These are phyloP conservation scores for Daldinia childiae DNA, from an alignment of 495 filamentous ascomycete species.

Conservation along the genomic window DNA sequence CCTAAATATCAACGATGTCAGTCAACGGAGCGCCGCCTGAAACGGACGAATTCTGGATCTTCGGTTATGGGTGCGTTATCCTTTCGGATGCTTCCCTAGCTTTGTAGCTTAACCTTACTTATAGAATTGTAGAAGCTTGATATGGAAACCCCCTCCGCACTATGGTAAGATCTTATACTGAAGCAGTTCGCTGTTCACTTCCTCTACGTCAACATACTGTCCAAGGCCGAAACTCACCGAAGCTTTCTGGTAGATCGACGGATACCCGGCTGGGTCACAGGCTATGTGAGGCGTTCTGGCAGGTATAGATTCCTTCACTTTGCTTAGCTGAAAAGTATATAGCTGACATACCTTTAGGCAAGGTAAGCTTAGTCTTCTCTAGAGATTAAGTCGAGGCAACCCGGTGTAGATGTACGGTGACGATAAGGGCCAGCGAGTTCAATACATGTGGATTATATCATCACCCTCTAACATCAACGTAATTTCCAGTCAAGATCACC, in stretches of 20 bases:
- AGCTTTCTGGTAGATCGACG: constrained; percentile 68
- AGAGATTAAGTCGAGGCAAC: constrained; percentile 7
- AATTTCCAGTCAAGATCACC: constrained; percentile 83
- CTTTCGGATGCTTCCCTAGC: constrained; percentile 33
- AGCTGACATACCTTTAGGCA: constrained; percentile 55
- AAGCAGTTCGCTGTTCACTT: neutral
- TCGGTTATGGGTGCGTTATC: constrained; percentile 80
- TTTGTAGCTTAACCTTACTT: constrained; percentile 33
- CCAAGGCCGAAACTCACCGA: constrained; percentile 30
- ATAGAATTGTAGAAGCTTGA: constrained; percentile 74
- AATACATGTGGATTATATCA: neutral
- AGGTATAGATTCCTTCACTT: constrained; percentile 65
- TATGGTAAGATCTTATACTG: constrained; percentile 66
- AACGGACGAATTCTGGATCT: constrained; percentile 77
- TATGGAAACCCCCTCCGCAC: constrained; percentile 98
- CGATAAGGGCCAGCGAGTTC: neutral
- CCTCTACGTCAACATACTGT: neutral
- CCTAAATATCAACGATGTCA: constrained; percentile 25
- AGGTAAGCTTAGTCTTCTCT: constrained; percentile 55
- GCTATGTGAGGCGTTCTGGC: constrained; percentile 99
- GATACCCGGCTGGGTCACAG: constrained; percentile 89
- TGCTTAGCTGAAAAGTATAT: constrained; percentile 17
- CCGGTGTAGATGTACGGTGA: too few relatives aligned
- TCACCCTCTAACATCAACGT: constrained; percentile 6
- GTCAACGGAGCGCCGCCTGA: constrained; percentile 31